A percentile compares a stretch with the other conserved stretches of the same genome.
These are phyloP conservation scores for Pseudonitzschia delicatissima DNA, from an alignment of 108 stramenopile genomes.

Conservation along the genomic window DNA sequence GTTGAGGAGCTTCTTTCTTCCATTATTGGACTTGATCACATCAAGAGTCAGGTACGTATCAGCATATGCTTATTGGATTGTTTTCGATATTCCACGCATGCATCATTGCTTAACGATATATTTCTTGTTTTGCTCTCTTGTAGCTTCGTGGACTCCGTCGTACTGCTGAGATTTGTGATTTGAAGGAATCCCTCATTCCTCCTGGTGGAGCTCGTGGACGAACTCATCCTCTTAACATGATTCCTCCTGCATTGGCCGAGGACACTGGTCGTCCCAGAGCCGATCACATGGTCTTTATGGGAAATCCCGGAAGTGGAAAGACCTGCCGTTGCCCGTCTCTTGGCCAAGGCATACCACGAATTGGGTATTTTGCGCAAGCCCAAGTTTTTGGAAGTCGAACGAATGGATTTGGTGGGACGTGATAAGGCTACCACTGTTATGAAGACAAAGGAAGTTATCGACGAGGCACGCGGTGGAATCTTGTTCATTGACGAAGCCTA, in stretches of 20 bases:
- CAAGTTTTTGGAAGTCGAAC: conserved; percentile 87
- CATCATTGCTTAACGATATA: neutral
- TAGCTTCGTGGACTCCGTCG: conserved; percentile 71
- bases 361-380: conserved; percentile 82
- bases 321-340: conserved; percentile 91
- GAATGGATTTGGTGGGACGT: conserved; percentile 84
- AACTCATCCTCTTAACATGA: conserved; percentile 36
- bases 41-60: conserved; percentile 83
- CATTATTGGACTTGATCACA: conserved; percentile 86
- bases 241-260: conserved; percentile 56
- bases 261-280: conserved; percentile 63
- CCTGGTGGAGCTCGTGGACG: conserved; percentile 55
- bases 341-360: conserved; percentile 88
- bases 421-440: conserved; percentile 69
- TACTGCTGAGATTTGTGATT: conserved; percentile 82
- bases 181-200: conserved; percentile 76
- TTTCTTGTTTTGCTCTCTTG: neutral
- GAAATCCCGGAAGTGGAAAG: conserved; percentile 96
- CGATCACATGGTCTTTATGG: conserved; percentile 89
- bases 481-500: conserved; percentile 92
- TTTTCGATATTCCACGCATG: neutral
- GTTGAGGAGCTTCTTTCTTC: conserved; percentile 80
- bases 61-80: neutral
- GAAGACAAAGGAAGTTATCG: conserved; percentile 85
- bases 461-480: conserved; percentile 85